Evolutionary conservation across 306 rosid species (phyloP).

Genomic region (Urtica urens): DNA sequence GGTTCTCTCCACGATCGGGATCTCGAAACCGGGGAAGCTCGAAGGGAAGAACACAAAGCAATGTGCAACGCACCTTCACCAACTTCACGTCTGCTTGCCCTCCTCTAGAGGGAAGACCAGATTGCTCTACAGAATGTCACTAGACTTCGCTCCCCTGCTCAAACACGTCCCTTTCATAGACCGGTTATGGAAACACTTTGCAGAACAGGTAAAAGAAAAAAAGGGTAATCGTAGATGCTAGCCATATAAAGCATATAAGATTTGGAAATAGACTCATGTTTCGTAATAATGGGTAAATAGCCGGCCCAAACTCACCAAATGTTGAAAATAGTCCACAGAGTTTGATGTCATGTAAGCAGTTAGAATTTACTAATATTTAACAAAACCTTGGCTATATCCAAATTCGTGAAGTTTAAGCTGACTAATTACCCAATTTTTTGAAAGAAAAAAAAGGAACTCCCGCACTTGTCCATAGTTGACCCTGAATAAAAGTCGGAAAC

Average conservation of each 20-base stretch:
- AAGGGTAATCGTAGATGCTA: too few relatives aligned
- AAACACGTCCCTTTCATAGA: conserved; percentile 75
- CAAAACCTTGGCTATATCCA: neutral
- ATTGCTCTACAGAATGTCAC: conserved; percentile 79
- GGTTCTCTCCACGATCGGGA: conserved; percentile 90
- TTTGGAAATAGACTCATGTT: too few relatives aligned
- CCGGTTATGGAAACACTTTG: conserved; percentile 73
- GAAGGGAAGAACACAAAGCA: conserved; percentile 66
- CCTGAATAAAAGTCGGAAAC: too few relatives aligned
- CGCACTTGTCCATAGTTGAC: too few relatives aligned
- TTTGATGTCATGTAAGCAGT: too few relatives aligned
- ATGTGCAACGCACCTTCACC: conserved; percentile 80
- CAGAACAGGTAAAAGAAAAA: conserved; percentile 59
- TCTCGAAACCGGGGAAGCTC: conserved; percentile 85
- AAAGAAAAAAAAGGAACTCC: too few relatives aligned
- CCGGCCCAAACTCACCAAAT: too few relatives aligned
- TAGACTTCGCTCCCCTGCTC: conserved; percentile 78
- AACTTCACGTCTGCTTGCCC: conserved; percentile 88
- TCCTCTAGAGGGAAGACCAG: conserved; percentile 73
- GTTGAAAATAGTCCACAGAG: too few relatives aligned
- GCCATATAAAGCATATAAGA: too few relatives aligned
- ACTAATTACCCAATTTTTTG: too few relatives aligned
- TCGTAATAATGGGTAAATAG: too few relatives aligned
- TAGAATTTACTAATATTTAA: neutral
- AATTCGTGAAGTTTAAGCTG: too few relatives aligned